phyloP scores from a whole-genome alignment of 2,329 filamentous ascomycete genomes.

The Ceratocystis cubensis region DNA sequence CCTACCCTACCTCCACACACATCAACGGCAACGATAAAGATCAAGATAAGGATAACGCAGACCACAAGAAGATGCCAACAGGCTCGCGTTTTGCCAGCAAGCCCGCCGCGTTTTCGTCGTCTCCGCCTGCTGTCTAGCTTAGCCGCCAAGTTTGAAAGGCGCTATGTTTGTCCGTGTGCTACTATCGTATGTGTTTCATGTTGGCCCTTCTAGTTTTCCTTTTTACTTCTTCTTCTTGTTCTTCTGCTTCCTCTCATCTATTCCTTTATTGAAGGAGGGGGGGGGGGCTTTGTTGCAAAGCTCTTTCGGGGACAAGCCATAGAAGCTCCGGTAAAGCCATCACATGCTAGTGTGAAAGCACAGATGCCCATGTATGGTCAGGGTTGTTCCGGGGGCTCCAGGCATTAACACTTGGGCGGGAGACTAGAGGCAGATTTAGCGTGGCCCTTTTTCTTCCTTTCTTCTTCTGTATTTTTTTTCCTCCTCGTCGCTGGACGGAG shows the following conservation, averaged over 20 bases:
- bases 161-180: conserved; percentile 6
- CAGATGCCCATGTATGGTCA: background rate
- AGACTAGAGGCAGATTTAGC: background rate
- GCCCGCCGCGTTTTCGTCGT: background rate
- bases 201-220: background rate
- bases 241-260: background rate
- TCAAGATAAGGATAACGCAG: background rate
- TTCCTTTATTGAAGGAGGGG: background rate
- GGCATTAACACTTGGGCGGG: background rate
- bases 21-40: background rate
- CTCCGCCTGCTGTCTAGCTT: background rate
- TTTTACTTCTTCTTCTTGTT: background rate
- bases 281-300: background rate
- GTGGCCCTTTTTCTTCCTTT: background rate
- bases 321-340: conserved; percentile 3
- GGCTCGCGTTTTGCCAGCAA: background rate
- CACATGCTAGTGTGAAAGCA: conserved; percentile 6
- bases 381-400: conserved; percentile 1
- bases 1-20: background rate
- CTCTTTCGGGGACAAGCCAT: background rate
- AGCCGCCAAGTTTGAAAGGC: background rate
- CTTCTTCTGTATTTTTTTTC: background rate
- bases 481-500: background rate
- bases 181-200: conserved; percentile 8
- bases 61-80: too few species aligned